These are phyloP conservation scores for Gelatoporia subvermispora DNA, from an alignment of 768 basidiomycete species.

Conservation along the genomic window DNA sequence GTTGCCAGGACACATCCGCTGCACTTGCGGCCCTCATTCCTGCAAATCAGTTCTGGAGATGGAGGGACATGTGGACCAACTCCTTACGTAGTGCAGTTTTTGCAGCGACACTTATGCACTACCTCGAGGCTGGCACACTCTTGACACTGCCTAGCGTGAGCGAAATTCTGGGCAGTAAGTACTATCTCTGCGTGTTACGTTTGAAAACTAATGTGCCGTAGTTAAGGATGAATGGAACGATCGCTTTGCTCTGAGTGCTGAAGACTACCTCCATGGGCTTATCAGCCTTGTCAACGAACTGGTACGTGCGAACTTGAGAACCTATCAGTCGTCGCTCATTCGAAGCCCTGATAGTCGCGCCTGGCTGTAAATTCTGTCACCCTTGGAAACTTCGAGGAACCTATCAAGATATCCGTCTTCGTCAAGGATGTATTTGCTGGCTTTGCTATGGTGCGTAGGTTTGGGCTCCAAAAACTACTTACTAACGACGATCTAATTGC, in stretches of 20 bases:
- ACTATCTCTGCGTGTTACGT: neutral
- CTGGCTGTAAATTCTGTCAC: slow-evolving; percentile 82
- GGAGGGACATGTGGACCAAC: slow-evolving; percentile 80
- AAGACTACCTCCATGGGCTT: slow-evolving; percentile 80
- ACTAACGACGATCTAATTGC: neutral
- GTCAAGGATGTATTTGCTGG: slow-evolving; percentile 81
- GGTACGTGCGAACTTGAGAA: slow-evolving; percentile 37
- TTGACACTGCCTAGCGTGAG: slow-evolving; percentile 49
- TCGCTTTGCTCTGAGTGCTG: slow-evolving; percentile 55
- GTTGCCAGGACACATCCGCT: slow-evolving; percentile 46
- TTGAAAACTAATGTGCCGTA: slow-evolving; percentile 20
- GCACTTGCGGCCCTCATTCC: slow-evolving; percentile 60
- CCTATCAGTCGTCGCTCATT: neutral
- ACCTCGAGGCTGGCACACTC: slow-evolving; percentile 53
- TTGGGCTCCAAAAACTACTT: too few species aligned
- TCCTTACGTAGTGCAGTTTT: slow-evolving; percentile 66
- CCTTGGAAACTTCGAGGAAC: slow-evolving; percentile 73
- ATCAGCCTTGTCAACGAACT: slow-evolving; percentile 78
- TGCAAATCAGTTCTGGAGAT: slow-evolving; percentile 73
- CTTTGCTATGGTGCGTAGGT: slow-evolving; percentile 66
- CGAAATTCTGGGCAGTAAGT: slow-evolving; percentile 64
- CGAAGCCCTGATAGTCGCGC: slow-evolving; percentile 53
- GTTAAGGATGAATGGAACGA: slow-evolving; percentile 70
- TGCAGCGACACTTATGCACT: slow-evolving; percentile 60
- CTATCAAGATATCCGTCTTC: slow-evolving; percentile 70